A percentile compares a stretch with the other conserved stretches of the same genome.
Evolutionary conservation across 2,329 filamentous ascomycete species (phyloP).

Genomic region (Fusarium burgessii): DNA sequence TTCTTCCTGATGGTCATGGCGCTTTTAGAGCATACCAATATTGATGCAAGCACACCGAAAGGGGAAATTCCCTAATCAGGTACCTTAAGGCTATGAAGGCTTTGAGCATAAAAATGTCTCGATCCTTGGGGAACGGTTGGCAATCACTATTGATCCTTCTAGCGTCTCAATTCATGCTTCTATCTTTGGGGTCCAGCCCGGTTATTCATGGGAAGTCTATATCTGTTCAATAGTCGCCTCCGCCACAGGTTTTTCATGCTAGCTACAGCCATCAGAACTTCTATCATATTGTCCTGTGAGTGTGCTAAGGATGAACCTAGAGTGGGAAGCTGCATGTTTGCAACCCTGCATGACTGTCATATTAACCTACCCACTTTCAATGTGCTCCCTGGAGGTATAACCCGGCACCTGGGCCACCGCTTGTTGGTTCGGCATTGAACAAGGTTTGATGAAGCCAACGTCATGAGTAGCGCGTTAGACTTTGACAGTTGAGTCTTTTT

Average conservation of each 20-base stretch:
- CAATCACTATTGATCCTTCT: constrained; percentile 18
- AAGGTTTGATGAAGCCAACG: constrained; percentile 18
- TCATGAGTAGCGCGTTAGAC: constrained; percentile 2
- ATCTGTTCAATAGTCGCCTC: constrained; percentile 33
- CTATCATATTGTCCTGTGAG: not conserved
- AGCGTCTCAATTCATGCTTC: constrained; percentile 13
- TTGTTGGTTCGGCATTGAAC: constrained; percentile 5
- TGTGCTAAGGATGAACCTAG: not conserved
- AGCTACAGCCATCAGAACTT: constrained; percentile 10
- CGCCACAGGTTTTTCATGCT: constrained; percentile 2
- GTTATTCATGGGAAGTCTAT: constrained; percentile 9
- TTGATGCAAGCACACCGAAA: not conserved
- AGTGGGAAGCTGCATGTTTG: not conserved
- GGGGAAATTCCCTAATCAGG: not conserved
- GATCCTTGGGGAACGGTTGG: constrained; percentile 5
- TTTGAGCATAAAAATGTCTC: constrained; percentile 14
- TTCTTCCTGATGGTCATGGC: not conserved
- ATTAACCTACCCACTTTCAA: constrained; percentile 12
- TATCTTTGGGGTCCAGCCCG: constrained; percentile 33
- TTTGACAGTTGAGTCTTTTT: constrained; percentile 10
- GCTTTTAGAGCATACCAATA: constrained; percentile 6
- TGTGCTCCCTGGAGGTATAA: not conserved
- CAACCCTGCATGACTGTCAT: constrained; percentile 12
- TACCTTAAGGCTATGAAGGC: constrained; percentile 6
- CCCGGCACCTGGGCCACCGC: constrained; percentile 3